Evolutionary conservation across 2,329 filamentous ascomycete genomes (phyloP).

Genomic region (Myriosclerotinia curreyana): DNA sequence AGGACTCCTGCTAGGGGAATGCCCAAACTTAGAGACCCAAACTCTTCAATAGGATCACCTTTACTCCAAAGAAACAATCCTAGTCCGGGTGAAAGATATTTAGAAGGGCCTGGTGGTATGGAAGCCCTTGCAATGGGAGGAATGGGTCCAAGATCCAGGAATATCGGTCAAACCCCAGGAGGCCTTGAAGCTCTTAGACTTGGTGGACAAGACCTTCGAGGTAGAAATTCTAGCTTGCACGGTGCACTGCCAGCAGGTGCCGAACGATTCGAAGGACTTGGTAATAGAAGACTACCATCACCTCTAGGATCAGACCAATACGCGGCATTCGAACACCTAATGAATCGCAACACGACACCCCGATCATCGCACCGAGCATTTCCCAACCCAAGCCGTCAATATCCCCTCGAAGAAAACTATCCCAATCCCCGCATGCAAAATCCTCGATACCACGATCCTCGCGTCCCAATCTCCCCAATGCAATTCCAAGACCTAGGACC

Average conservation of each 20-base stretch:
- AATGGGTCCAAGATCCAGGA: neutral
- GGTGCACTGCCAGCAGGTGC: neutral
- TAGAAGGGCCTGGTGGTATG: conserved; percentile 4
- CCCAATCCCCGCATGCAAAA: neutral
- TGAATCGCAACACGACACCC: neutral
- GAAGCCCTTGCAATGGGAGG: conserved; percentile 10
- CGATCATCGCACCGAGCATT: neutral
- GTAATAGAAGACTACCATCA: neutral
- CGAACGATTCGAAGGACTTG: conserved; percentile 5
- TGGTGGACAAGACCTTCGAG: conserved; percentile 1
- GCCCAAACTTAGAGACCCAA: neutral
- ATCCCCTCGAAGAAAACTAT: neutral
- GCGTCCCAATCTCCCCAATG: neutral
- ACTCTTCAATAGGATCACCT: neutral
- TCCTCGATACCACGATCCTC: neutral
- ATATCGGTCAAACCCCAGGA: neutral
- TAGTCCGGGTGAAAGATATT: neutral
- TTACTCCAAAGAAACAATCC: neutral
- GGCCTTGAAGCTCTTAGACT: conserved; percentile 11
- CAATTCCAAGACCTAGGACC: conserved; percentile 17
- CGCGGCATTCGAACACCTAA: neutral
- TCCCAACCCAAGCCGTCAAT: conserved; percentile 1
- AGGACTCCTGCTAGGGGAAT: neutral
- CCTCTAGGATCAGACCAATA: neutral
- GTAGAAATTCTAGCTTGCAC: neutral